A percentile compares a stretch with the other conserved stretches of the same genome.
Conservation (phyloP, 768 basidiomycete genomes). For the Baorangia bicolor region DNA sequence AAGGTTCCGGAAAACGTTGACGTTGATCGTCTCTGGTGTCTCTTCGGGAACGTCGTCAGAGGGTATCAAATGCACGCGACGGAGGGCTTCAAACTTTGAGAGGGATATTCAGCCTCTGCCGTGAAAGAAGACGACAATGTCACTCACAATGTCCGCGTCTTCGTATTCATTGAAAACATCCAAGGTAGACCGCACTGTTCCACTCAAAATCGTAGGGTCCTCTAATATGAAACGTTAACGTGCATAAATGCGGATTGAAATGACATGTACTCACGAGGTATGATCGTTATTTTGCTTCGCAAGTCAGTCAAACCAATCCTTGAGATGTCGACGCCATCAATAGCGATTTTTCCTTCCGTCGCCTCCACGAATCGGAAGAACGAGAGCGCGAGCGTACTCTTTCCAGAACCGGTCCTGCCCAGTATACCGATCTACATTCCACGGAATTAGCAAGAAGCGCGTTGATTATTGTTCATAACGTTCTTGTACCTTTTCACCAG, state of each 20-base stretch:
- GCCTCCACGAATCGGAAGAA: constrained; percentile 94
- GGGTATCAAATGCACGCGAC: constrained; percentile 78
- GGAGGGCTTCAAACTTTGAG: constrained; percentile 74
- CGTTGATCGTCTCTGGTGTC: constrained; percentile 49
- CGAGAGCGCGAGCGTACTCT: constrained; percentile 78
- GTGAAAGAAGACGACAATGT: not conserved
- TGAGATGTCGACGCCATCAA: constrained; percentile 81
- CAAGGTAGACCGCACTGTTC: constrained; percentile 74
- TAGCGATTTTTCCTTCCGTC: constrained; percentile 65
- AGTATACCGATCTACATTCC: constrained; percentile 59
- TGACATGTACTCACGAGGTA: constrained; percentile 52
- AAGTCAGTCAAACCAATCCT: constrained; percentile 80
- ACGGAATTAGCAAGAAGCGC: constrained; percentile 1
- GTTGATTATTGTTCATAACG: not conserved
- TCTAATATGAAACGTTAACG: constrained; percentile 42
- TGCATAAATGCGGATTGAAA: not conserved
- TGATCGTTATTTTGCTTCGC: constrained; percentile 72
- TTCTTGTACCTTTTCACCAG: constrained; percentile 67
- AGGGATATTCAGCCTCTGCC: not conserved
- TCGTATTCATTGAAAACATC: constrained; percentile 88
- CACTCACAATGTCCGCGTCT: constrained; percentile 73
- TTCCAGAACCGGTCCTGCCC: constrained; percentile 70
- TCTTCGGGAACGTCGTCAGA: constrained; percentile 46
- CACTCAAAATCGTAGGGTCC: constrained; percentile 87
- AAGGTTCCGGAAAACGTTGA: constrained; percentile 73